Evolutionary conservation across 2,329 filamentous ascomycete genomes (phyloP).

Genomic region (Colletotrichum limetticola): DNA sequence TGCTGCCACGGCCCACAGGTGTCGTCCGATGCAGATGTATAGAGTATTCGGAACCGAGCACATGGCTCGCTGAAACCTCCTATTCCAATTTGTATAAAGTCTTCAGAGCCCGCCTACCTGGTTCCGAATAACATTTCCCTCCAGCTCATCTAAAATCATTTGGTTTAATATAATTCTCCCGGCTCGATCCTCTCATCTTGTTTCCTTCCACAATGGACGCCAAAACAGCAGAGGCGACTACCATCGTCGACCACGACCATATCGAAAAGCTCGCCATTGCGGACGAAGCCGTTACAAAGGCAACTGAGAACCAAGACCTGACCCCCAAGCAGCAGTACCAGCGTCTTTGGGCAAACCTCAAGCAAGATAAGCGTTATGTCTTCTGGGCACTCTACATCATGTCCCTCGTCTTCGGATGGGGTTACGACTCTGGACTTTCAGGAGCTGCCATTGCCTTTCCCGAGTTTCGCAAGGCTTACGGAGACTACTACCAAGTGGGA

Average conservation of each 20-base stretch:
- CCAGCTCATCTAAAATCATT: neutral
- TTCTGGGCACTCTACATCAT: constrained; percentile 44
- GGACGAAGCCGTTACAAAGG: neutral
- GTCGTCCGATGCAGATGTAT: neutral
- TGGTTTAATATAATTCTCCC: neutral
- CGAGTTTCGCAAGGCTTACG: constrained; percentile 40
- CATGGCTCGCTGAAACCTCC: neutral
- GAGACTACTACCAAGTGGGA: neutral
- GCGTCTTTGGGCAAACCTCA: constrained; percentile 2
- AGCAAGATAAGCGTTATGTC: constrained; percentile 42
- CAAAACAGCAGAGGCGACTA: neutral
- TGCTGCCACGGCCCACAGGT: neutral
- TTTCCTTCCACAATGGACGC: neutral
- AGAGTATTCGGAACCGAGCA: neutral
- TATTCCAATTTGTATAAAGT: neutral
- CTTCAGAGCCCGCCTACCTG: neutral
- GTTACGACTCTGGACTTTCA: constrained; percentile 48
- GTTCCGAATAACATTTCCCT: fast-evolving
- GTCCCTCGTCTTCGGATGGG: constrained; percentile 48
- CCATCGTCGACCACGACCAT: neutral
- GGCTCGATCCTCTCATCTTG: neutral
- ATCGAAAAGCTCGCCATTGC: neutral
- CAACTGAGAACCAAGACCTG: neutral
- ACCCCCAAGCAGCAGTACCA: neutral
- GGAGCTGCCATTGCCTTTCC: constrained; percentile 49